These are phyloP conservation scores for Aureobasidium mangrovei DNA, from an alignment of 2,329 filamentous ascomycete species.

Conservation along the genomic window DNA sequence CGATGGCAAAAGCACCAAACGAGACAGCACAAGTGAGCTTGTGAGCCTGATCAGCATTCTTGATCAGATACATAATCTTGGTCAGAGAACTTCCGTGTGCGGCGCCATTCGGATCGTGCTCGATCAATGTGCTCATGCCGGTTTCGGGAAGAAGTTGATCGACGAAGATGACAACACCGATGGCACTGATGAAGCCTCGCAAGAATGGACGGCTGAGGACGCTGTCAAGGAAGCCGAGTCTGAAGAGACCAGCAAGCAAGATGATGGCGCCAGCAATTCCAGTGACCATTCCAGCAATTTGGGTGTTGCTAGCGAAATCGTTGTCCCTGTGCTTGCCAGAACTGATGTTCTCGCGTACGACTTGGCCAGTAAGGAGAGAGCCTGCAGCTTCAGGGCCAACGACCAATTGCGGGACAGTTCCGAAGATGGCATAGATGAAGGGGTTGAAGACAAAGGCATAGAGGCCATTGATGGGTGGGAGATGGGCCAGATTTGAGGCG, in stretches of 20 bases:
- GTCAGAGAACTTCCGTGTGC: constrained; percentile 78
- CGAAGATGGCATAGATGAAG: constrained; percentile 80
- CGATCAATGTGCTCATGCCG: constrained; percentile 61
- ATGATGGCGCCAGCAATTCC: constrained; percentile 83
- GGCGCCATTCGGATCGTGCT: constrained; percentile 47
- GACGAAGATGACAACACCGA: constrained; percentile 91
- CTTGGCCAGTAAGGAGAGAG: constrained; percentile 78
- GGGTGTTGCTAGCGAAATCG: constrained; percentile 63
- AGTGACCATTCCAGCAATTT: constrained; percentile 79
- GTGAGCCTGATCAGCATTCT: constrained; percentile 59
- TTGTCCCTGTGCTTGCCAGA: constrained; percentile 56
- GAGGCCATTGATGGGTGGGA: constrained; percentile 86
- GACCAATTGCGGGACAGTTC: constrained; percentile 86
- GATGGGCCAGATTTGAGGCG: constrained; percentile 82
- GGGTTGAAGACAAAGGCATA: constrained; percentile 94
- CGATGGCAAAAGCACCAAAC: constrained; percentile 70
- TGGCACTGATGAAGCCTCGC: constrained; percentile 91
- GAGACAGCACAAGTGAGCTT: constrained; percentile 68
- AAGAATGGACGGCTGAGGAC: constrained; percentile 88
- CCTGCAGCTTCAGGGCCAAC: constrained; percentile 93
- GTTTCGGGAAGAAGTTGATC: constrained; percentile 90
- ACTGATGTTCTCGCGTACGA: constrained; percentile 70
- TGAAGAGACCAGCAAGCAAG: constrained; percentile 72
- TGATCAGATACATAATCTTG: constrained; percentile 71
- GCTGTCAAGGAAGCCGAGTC: constrained; percentile 87